phyloP scores from a whole-genome alignment of 2,329 filamentous ascomycete species.

The Colletotrichum coccodes region DNA sequence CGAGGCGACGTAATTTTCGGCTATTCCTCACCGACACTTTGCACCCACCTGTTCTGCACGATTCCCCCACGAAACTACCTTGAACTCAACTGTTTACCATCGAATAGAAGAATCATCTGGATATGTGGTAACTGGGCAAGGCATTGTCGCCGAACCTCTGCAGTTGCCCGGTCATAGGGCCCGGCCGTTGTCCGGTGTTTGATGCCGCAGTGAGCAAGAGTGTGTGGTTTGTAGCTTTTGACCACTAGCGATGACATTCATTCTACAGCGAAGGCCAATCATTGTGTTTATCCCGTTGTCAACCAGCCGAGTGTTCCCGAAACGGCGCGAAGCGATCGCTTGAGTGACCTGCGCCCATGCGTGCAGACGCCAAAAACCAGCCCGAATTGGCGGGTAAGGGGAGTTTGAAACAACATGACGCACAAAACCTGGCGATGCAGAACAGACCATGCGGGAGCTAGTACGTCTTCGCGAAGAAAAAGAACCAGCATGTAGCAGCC shows the following conservation, averaged over 20 bases:
- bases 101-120: neutral
- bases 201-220: neutral
- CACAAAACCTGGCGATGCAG: conserved; percentile 1
- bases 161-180: neutral
- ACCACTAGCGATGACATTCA: neutral
- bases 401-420: conserved; percentile 14
- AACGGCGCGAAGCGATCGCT: neutral
- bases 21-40: conserved; percentile 23
- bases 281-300: conserved; percentile 8
- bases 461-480: neutral
- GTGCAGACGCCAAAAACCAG: neutral
- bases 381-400: neutral
- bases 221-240: neutral
- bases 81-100: neutral
- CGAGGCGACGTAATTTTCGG: neutral
- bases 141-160: neutral
- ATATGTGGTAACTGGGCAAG: neutral
- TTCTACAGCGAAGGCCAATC: neutral
- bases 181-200: neutral
- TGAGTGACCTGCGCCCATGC: neutral
- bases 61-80: neutral
- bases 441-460: neutral
- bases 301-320: conserved; percentile 1
- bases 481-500: conserved; percentile 1
- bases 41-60: conserved; percentile 11